Evolutionary conservation across 257 asterid genomes (phyloP).

Genomic region (Solanum sitiens): DNA sequence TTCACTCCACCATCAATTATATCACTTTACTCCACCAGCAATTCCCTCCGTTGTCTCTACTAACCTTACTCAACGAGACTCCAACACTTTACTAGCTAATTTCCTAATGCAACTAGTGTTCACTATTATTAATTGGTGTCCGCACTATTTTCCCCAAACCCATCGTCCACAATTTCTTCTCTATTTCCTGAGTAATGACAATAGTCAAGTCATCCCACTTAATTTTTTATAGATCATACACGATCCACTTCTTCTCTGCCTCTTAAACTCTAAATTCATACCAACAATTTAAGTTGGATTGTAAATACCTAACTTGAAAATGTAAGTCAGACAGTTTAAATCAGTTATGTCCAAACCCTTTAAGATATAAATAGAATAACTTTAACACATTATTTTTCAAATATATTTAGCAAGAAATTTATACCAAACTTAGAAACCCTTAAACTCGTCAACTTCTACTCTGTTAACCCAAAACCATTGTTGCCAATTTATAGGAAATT

Average conservation of each 20-base stretch:
- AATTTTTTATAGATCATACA: background rate
- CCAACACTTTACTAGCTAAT: background rate
- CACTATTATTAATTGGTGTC: background rate
- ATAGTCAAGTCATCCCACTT: background rate
- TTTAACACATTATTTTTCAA: background rate
- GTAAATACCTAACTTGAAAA: background rate
- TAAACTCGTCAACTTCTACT: background rate
- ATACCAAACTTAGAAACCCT: background rate
- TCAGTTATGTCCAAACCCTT: background rate
- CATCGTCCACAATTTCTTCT: background rate
- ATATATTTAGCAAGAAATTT: background rate
- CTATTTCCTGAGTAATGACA: background rate
- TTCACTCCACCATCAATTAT: background rate
- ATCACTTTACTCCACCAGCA: background rate
- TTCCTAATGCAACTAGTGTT: background rate
- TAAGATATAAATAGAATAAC: background rate
- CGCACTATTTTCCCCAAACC: background rate
- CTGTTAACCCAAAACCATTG: background rate
- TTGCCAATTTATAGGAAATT: background rate
- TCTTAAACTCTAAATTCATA: background rate
- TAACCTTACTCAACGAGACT: background rate
- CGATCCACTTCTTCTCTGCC: background rate
- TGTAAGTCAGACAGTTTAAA: background rate
- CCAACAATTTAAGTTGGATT: background rate
- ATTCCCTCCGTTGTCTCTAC: background rate